Conservation (phyloP, 2,329 filamentous ascomycete genomes). For the Monosporascus sp. region DNA sequence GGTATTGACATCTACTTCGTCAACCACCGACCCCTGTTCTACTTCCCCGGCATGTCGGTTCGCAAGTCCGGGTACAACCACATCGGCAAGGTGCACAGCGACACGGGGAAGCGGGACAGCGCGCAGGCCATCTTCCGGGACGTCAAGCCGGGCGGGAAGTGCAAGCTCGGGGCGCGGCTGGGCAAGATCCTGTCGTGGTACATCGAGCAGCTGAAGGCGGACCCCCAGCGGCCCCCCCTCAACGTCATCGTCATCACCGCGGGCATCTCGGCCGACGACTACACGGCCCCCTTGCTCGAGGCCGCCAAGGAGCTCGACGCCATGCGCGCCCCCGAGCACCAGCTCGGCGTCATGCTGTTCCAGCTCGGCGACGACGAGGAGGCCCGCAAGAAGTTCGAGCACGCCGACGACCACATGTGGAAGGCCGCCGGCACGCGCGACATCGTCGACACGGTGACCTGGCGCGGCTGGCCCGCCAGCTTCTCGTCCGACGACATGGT, state of each 20-base stretch:
- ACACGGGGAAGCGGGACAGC: slow-evolving; percentile 17
- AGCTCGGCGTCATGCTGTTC: slow-evolving; percentile 35
- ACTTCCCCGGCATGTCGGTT: slow-evolving; percentile 18
- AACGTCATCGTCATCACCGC: slow-evolving; percentile 25
- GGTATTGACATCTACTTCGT: slow-evolving; percentile 18
- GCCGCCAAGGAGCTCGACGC: slow-evolving; percentile 13
- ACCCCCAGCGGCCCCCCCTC: slow-evolving; percentile 20
- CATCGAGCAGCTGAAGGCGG: slow-evolving; percentile 19
- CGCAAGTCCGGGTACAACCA: slow-evolving; percentile 22
- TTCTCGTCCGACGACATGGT: slow-evolving; percentile 18
- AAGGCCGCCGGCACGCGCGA: slow-evolving; percentile 13
- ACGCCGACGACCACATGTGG: slow-evolving; percentile 18
- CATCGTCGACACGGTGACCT: slow-evolving; percentile 20
- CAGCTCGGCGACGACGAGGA: slow-evolving; percentile 21
- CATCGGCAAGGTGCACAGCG: slow-evolving; percentile 18
- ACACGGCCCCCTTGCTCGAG: slow-evolving; percentile 11
- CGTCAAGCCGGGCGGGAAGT: slow-evolving; percentile 20
- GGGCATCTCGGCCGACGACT: slow-evolving; percentile 15
- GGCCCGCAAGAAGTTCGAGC: slow-evolving; percentile 14
- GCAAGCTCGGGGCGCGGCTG: slow-evolving; percentile 22
- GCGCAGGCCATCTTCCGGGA: slow-evolving; percentile 17
- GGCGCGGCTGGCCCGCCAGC: slow-evolving; percentile 17
- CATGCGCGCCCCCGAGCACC: slow-evolving; percentile 20
- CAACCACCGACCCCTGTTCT: slow-evolving; percentile 15
- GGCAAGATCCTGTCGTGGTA: slow-evolving; percentile 22